Percentiles rank a stretch among this genome's conserved stretches.
Evolutionary conservation across 495 filamentous ascomycete species (phyloP).

Genomic region (Melanomma pulvis-pyrius): DNA sequence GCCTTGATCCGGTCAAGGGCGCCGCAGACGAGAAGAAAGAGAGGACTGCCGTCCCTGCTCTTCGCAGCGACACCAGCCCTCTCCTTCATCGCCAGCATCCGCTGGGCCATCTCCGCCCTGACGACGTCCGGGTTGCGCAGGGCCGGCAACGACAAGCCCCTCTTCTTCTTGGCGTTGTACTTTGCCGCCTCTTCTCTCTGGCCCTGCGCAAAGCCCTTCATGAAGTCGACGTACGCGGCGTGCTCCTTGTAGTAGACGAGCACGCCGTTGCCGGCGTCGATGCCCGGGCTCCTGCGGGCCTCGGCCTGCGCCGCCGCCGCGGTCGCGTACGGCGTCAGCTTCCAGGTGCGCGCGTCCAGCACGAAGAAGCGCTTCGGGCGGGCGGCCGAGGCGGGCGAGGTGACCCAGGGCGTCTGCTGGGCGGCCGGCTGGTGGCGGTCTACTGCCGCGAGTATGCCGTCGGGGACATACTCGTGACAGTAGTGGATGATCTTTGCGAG

Average conservation of each 20-base stretch:
- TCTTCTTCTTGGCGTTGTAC: not conserved
- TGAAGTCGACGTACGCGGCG: not conserved
- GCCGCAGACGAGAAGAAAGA: no score
- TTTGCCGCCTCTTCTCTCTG: not conserved
- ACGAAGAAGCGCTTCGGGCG: conserved; percentile 2
- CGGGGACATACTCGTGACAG: not conserved
- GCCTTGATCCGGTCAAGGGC: no score
- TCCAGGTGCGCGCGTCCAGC: not conserved
- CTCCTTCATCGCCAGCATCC: no score
- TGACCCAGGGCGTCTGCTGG: not conserved
- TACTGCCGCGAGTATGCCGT: not conserved
- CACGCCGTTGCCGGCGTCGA: conserved; percentile 2
- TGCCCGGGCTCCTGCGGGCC: not conserved
- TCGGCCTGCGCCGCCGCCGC: no score
- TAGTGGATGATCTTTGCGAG: not conserved
- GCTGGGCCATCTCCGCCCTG: no score
- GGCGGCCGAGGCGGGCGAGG: no score
- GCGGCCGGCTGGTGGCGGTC: no score
- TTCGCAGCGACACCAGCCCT: no score
- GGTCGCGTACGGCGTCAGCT: not conserved
- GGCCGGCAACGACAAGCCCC: not conserved
- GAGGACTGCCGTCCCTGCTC: no score
- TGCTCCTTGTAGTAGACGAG: not conserved
- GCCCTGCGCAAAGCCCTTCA: not conserved
- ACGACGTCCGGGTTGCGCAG: not conserved